These are phyloP conservation scores for Ettlia oleoabundans DNA, from an alignment of 139 green algal species.

Conservation along the genomic window DNA sequence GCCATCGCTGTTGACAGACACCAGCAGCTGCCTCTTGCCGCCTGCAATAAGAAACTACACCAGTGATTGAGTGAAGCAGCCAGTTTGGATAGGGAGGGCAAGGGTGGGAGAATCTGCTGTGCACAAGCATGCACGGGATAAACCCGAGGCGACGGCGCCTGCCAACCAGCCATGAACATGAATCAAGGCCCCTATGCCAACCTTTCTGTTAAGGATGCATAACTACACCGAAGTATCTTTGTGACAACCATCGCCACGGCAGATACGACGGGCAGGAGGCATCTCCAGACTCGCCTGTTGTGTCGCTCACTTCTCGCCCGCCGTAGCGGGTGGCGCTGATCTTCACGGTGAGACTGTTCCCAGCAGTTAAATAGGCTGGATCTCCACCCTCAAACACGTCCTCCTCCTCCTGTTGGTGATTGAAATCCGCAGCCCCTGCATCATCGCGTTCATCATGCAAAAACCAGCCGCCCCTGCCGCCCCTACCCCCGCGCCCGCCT, in stretches of 20 bases:
- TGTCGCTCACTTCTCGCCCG: constrained; percentile 15
- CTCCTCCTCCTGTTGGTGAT: neutral
- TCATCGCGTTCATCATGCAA: neutral
- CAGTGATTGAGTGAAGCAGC: too few relatives aligned
- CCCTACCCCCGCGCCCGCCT: neutral
- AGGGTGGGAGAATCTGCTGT: too few relatives aligned
- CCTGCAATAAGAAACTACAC: neutral
- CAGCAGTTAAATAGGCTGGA: neutral
- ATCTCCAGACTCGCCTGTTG: neutral
- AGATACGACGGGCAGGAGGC: neutral
- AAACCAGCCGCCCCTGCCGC: neutral
- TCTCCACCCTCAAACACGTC: constrained; percentile 1
- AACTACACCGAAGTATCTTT: neutral
- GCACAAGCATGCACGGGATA: neutral
- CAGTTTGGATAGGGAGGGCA: too few relatives aligned
- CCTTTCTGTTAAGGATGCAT: neutral
- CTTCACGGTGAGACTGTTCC: constrained; percentile 12
- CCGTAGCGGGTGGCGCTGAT: neutral
- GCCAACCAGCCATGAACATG: too few relatives aligned
- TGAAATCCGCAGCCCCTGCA: neutral
- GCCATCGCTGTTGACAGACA: constrained; percentile 12
- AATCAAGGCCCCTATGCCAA: too few relatives aligned
- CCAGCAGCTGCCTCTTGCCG: constrained; percentile 1
- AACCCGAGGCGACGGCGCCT: neutral
- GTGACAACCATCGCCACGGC: too few relatives aligned